Evolutionary conservation across 225 moss, liverwort and hornwort genomes (phyloP).

Genomic region (Ulota crispa): DNA sequence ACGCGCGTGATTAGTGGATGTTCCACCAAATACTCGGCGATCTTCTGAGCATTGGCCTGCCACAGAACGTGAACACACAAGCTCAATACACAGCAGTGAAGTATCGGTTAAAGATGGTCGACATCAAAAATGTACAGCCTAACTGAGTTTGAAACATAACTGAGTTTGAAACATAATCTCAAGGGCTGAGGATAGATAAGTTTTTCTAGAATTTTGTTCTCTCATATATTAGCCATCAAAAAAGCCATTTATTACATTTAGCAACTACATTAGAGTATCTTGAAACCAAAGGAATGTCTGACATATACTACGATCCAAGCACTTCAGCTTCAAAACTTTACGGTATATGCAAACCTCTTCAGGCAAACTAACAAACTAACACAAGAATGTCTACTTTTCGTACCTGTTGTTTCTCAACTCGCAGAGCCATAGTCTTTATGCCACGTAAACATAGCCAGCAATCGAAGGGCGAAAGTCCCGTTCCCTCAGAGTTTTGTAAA

Average conservation of each 20-base stretch:
- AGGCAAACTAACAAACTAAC: neutral
- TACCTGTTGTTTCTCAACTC: slow-evolving; percentile 93
- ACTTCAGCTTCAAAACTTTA: neutral
- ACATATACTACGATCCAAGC: neutral
- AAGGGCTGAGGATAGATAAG: neutral
- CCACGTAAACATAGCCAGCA: slow-evolving; percentile 95
- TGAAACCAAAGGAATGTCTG: neutral
- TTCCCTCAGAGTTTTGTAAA: slow-evolving; percentile 27
- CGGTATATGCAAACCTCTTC: neutral
- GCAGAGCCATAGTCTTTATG: slow-evolving; percentile 88
- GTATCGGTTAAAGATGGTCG: slow-evolving; percentile 2
- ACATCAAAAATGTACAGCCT: neutral
- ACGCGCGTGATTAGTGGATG: slow-evolving; percentile 67
- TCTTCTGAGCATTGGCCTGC: slow-evolving; percentile 81
- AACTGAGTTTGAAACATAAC: neutral
- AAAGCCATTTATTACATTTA: neutral
- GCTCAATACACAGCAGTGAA: slow-evolving; percentile 16
- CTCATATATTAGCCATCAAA: neutral
- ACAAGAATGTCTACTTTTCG: neutral
- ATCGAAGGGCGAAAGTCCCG: slow-evolving; percentile 88
- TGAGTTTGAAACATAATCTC: neutral
- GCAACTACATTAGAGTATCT: neutral
- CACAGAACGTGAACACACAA: slow-evolving; percentile 24
- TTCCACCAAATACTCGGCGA: slow-evolving; percentile 72
- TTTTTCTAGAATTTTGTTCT: neutral